Conservation (phyloP, 139 green algal species). For the Chlamydomonas sphaeroides region DNA sequence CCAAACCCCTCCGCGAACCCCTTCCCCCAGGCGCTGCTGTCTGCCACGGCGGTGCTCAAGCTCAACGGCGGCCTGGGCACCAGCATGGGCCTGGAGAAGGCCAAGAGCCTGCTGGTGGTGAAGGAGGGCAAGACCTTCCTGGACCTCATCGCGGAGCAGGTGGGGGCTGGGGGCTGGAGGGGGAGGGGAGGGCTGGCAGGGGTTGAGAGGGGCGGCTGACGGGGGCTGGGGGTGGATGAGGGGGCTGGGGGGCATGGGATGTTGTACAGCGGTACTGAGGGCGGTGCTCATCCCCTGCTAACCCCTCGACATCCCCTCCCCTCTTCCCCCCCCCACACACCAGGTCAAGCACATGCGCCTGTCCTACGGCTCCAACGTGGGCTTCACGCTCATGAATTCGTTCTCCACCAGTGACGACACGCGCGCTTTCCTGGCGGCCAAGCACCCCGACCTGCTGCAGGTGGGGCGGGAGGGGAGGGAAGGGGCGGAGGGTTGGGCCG, state of each 20-base stretch:
- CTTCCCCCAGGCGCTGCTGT: conserved; percentile 66
- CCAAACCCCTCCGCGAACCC: neutral
- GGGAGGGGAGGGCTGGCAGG: neutral
- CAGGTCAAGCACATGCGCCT: conserved; percentile 84
- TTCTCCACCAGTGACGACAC: conserved; percentile 91
- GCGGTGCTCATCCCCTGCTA: no score
- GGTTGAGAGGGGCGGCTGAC: no score
- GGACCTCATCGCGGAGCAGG: conserved; percentile 94
- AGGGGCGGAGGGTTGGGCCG: no score
- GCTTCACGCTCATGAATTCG: conserved; percentile 93
- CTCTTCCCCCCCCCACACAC: neutral
- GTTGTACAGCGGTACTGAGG: neutral
- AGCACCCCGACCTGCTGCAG: conserved; percentile 77
- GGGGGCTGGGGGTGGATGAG: no score
- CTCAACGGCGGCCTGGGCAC: conserved; percentile 93
- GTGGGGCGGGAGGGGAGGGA: conserved; percentile 40
- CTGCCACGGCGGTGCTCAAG: conserved; percentile 89
- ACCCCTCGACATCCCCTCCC: neutral
- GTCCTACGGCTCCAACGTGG: conserved; percentile 69
- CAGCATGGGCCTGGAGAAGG: conserved; percentile 93
- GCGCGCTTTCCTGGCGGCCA: conserved; percentile 68
- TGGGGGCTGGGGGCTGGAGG: neutral
- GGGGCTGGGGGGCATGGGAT: neutral
- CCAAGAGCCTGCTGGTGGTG: conserved; percentile 87
- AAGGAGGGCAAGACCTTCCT: conserved; percentile 94